A percentile compares a stretch with the other conserved stretches of the same genome.
Conservation (phyloP, 257 asterid species). For the Petrea volubilis region DNA sequence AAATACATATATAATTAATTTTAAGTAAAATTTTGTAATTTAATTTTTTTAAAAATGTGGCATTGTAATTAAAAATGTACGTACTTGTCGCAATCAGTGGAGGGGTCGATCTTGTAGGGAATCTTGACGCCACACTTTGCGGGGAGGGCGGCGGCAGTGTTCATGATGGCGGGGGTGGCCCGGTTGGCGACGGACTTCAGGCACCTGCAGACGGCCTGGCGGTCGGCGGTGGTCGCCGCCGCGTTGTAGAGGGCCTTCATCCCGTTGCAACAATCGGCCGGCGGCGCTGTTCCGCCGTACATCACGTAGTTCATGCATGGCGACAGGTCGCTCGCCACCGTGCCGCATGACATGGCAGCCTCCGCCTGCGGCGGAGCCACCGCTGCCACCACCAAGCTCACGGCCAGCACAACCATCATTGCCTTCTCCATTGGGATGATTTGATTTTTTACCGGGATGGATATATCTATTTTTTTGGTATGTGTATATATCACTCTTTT, state of each 20-base stretch:
- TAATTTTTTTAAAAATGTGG: background rate
- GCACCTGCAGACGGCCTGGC: conserved; percentile 57
- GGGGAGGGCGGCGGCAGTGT: conserved; percentile 50
- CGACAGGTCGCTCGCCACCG: conserved; percentile 28
- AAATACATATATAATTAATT: too few species aligned
- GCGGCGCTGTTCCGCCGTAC: conserved; percentile 27
- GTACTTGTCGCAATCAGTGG: conserved; percentile 51
- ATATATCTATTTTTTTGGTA: too few species aligned
- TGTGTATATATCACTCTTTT: too few species aligned
- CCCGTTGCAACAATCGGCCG: conserved; percentile 43
- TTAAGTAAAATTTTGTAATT: too few species aligned
- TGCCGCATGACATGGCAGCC: conserved; percentile 41
- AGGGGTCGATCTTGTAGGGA: conserved; percentile 57
- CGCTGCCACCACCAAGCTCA: conserved; percentile 21
- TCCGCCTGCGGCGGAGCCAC: conserved; percentile 30
- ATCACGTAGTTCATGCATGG: conserved; percentile 50
- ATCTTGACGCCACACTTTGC: conserved; percentile 44
- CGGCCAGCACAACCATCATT: conserved; percentile 22
- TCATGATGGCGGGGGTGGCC: conserved; percentile 23
- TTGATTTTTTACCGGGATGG: background rate
- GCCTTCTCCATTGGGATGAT: conserved; percentile 35
- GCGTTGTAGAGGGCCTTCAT: conserved; percentile 28
- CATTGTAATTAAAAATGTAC: background rate
- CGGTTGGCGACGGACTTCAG: conserved; percentile 41
- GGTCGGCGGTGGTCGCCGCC: conserved; percentile 42